These are phyloP conservation scores for Claviceps sp. DNA, from an alignment of 2,329 filamentous ascomycete genomes.

Conservation along the genomic window DNA sequence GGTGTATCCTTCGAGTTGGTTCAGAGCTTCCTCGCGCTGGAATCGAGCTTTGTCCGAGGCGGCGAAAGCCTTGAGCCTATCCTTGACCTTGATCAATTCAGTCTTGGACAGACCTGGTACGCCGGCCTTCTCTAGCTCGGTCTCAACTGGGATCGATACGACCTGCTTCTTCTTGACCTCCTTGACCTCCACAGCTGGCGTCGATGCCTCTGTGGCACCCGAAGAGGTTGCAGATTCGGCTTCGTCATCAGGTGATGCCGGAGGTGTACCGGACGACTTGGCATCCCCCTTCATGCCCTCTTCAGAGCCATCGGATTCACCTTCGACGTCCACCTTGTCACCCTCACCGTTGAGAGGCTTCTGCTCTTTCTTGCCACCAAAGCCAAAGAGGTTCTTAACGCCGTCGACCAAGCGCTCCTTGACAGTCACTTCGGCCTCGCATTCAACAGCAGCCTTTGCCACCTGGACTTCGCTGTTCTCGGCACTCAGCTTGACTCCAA, in stretches of 20 bases:
- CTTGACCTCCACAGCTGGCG: slow-evolving; percentile 31
- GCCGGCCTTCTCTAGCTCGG: slow-evolving; percentile 36
- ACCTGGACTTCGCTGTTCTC: slow-evolving; percentile 73
- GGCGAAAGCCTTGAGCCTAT: slow-evolving; percentile 73
- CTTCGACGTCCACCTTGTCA: slow-evolving; percentile 26
- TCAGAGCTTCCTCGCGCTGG: slow-evolving; percentile 73
- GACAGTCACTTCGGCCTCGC: slow-evolving; percentile 59
- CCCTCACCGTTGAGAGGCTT: slow-evolving; percentile 58
- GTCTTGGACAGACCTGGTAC: slow-evolving; percentile 34
- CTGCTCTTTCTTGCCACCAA: slow-evolving; percentile 74
- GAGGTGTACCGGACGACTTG: slow-evolving; percentile 13
- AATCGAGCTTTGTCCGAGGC: slow-evolving; percentile 67
- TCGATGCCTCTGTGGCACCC: slow-evolving; percentile 27
- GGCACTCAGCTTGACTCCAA: slow-evolving; percentile 58
- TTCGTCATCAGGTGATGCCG: slow-evolving; percentile 3
- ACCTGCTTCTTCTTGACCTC: slow-evolving; percentile 48
- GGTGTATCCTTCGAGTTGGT: slow-evolving; percentile 85
- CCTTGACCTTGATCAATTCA: slow-evolving; percentile 40
- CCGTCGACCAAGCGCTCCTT: slow-evolving; percentile 81
- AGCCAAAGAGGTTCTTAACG: slow-evolving; percentile 91
- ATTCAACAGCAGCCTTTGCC: slow-evolving; percentile 63
- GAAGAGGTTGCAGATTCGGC: slow-evolving; percentile 15
- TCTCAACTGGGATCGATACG: slow-evolving; percentile 38
- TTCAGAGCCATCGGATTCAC: slow-evolving; percentile 19
- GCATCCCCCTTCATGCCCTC: slow-evolving; percentile 31